Base-by-base conservation (phyloP, 2,329 filamentous ascomycete genomes). In the Dendrostoma leiphaemia region DNA sequence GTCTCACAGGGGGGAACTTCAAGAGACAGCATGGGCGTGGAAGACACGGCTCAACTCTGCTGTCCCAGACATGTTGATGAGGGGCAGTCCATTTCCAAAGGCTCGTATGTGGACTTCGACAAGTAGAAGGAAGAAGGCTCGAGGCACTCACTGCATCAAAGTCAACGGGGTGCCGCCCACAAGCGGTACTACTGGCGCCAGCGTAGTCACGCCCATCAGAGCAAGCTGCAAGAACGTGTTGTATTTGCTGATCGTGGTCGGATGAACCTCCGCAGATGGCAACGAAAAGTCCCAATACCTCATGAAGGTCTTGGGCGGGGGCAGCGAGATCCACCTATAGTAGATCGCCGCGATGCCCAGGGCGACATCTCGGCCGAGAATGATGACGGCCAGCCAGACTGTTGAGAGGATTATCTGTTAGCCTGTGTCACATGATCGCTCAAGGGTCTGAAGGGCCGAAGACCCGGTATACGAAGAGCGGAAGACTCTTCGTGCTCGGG, bases 241-340 rank as follows among this genome's bases (percentile, higher is more conserved):
- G 71, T 91, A 86, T 75, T 95, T 95, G 72, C 88, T 91, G 58
- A 95, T 90, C 1, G 81, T 87, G 0, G 90, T 94, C 1, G 90
- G 90, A 57, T 84, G 87, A 6, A 95, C 90, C 71, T 94, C 90
- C 3, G 90, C 90, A 35, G 86, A 90, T 2, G 90, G 94, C 13
- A 99, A 80, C 3, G 89, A 93, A 67, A 99, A 97, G 72, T 99
- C 94, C 94, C 94, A 99, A 72, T 97, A 99, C 17, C 94, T 80
- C 17, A 82, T 74, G 71, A 97, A 90, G 0, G 94, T 97, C 74
- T 97, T 97, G 2, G 94, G 94, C 0, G 90, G 86, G 0, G 94
- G 94, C 6, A 99, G 80, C 2, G 90, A 95, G 61, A 97, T 95
- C 83, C 91, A 97, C 60, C 94, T 88, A 71, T 94, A 97, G 75